These are phyloP conservation scores for Rosa multiflora DNA, from an alignment of 306 rosid genomes.

Conservation along the genomic window DNA sequence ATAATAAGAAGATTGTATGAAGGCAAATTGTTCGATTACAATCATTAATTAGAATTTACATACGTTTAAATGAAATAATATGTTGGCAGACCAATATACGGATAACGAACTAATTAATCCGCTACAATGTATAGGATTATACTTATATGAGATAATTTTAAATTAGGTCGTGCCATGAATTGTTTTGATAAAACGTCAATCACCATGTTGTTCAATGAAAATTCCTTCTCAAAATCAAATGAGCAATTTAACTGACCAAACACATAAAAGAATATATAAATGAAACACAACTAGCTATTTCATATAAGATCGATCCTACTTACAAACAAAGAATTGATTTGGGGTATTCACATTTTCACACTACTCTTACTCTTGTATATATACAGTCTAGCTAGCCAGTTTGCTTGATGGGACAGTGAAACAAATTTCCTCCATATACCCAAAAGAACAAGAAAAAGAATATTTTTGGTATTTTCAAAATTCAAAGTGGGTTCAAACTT, in stretches of 20 bases:
- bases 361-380: not conserved
- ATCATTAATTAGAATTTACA: not conserved
- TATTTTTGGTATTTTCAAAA: constrained; percentile 44
- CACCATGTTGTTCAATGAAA: not conserved
- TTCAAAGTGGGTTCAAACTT: constrained; percentile 78
- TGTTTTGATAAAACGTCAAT: not conserved
- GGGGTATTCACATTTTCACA: not conserved
- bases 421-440: not conserved
- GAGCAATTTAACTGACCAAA: not conserved
- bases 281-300: not conserved
- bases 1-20: not conserved
- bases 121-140: not conserved
- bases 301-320: not conserved
- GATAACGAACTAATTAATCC: not conserved
- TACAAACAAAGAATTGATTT: not conserved
- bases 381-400: not conserved
- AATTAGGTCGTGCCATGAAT: not conserved
- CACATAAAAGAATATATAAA: not conserved
- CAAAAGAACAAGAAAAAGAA: not conserved
- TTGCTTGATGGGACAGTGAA: not conserved
- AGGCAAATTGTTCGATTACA: not conserved
- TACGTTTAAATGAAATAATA: not conserved
- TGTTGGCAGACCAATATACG: not conserved
- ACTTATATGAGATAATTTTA: not conserved
- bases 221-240: not conserved